phyloP scores from a whole-genome alignment of 164 flowering plant species.

The Umbilicus rupestris region DNA sequence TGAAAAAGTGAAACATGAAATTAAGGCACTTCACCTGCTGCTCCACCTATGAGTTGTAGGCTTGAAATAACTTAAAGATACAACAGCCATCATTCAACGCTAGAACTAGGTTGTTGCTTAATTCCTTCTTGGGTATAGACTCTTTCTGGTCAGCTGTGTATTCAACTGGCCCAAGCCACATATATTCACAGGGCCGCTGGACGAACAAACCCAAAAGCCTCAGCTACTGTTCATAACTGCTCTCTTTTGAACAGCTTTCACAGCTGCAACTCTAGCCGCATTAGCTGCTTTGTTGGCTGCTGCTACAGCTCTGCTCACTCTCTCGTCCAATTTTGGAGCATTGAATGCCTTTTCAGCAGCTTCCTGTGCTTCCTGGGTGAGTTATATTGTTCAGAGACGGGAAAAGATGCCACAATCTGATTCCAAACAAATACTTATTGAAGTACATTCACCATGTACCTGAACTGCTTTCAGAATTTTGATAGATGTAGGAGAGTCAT shows the following conservation, averaged over 20 bases:
- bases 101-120: background rate
- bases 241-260: constrained; percentile 79
- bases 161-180: background rate
- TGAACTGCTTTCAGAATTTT: constrained; percentile 64
- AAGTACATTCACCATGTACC: constrained; percentile 28
- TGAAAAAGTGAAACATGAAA: background rate
- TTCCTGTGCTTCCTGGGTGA: constrained; percentile 72
- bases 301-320: constrained; percentile 68
- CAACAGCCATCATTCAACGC: constrained; percentile 2
- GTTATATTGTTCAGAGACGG: background rate
- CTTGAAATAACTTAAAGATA: constrained; percentile 12
- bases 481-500: constrained; percentile 61
- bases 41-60: constrained; percentile 29
- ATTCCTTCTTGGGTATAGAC: background rate
- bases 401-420: background rate
- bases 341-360: constrained; percentile 73
- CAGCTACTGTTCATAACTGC: constrained; percentile 24
- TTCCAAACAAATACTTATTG: background rate
- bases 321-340: constrained; percentile 64
- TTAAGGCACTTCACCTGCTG: constrained; percentile 19
- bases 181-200: background rate
- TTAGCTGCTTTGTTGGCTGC: constrained; percentile 86
- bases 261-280: constrained; percentile 95
- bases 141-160: background rate
- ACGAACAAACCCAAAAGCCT: background rate